Conservation (phyloP, 1,284 basidiomycete species). For the Apiotrichum laibachii region DNA sequence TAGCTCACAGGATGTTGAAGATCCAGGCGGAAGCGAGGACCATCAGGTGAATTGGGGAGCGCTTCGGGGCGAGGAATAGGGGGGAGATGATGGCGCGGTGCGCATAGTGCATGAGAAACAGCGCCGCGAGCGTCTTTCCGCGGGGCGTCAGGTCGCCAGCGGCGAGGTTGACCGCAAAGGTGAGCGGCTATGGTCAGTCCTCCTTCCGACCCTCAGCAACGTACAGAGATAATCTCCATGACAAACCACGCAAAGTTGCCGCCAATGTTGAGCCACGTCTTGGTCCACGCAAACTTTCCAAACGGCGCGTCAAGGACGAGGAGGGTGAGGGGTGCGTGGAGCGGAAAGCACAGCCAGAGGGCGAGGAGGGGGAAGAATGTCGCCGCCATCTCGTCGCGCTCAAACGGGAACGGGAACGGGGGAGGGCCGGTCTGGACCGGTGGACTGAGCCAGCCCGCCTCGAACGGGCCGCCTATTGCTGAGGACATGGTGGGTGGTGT, state of each 20-base stretch:
- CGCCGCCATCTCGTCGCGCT: not conserved
- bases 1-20: conserved; percentile 75
- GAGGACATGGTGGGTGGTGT: too few relatives aligned
- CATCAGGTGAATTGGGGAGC: conserved; percentile 70
- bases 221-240: conserved; percentile 80
- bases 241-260: conserved; percentile 67
- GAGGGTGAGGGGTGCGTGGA: conserved; percentile 49
- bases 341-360: conserved; percentile 50
- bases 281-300: conserved; percentile 63
- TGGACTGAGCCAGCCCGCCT: too few relatives aligned
- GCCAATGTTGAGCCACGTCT: conserved; percentile 55
- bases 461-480: too few relatives aligned
- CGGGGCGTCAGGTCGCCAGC: not conserved
- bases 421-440: not conserved
- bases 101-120: conserved; percentile 74
- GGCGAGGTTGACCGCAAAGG: conserved; percentile 43
- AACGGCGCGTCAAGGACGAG: conserved; percentile 66
- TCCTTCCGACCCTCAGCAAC: conserved; percentile 27
- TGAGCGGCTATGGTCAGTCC: conserved; percentile 52
- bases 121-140: conserved; percentile 21
- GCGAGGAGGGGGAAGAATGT: conserved; percentile 35
- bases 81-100: conserved; percentile 82
- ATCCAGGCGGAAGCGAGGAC: conserved; percentile 61
- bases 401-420: not conserved
- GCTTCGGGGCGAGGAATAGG: conserved; percentile 68